Evolutionary conservation across 305 asterid species (phyloP).

Genomic region (Rubia balearica): DNA sequence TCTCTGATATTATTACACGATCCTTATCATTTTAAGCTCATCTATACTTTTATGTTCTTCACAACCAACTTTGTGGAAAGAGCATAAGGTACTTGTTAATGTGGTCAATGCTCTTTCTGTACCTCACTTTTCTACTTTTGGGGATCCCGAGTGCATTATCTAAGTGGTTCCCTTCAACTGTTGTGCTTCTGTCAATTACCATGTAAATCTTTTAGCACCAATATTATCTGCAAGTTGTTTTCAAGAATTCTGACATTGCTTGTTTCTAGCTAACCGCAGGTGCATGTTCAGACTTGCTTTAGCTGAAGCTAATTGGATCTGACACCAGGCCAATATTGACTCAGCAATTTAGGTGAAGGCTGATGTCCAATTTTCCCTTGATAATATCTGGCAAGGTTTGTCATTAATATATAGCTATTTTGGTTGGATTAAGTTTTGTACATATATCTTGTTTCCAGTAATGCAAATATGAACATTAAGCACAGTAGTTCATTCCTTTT

Average conservation of each 20-base stretch:
- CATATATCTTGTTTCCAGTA: neutral
- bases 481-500: neutral
- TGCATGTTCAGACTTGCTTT: neutral
- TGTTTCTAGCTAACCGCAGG: neutral
- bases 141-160: neutral
- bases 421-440: neutral
- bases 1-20: neutral
- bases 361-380: conserved; percentile 1
- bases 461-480: neutral
- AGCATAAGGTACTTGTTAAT: neutral
- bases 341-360: neutral
- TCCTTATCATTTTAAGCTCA: neutral
- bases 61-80: neutral
- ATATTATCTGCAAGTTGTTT: neutral
- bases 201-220: neutral
- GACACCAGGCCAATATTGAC: neutral
- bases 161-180: neutral
- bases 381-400: neutral
- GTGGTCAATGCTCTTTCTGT: neutral
- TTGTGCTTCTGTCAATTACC: neutral
- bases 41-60: neutral
- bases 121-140: neutral
- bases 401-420: neutral
- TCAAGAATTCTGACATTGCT: neutral
- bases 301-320: neutral